Base-by-base conservation (phyloP, 129 eudicot species). In the Tanacetum coccineum region DNA sequence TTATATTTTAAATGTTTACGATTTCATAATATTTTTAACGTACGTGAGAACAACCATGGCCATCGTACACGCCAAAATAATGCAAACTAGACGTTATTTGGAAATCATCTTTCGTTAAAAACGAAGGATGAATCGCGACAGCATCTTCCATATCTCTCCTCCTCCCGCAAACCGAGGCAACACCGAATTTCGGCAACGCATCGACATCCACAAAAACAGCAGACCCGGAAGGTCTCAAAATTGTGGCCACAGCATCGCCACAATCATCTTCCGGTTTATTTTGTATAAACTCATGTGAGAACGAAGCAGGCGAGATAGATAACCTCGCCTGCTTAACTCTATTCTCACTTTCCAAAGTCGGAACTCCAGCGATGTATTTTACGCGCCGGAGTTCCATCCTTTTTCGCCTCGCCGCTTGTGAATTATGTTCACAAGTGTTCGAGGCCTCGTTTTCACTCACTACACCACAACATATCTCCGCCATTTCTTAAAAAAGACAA, bases 61-160 rank as follows among this genome's bases (percentile, higher is more conserved):
- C 97, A 44, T 90, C 97, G 53, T 84, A 90, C 7, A 90, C 97
- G 9, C 79, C 95, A 66, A 73, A 90, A 68, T 75, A 90, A 71
- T 90, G 95, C 53, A 84, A 45, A 14, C 62, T 70, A 17, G 77
- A 28, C 1, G 70, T 63, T 22, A 22, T 22, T 14, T 40, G 72
- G 12, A 57, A 64, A 10, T 66, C 62, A 0, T 72, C 81, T 15
- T 39, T 19, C 48, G 75, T 65, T 66, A 75, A 70, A 61, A 90
- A 77, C 40, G 77, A 78, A 59, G 95, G 95, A 50, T 87, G 87
- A 68, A 87, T 67, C 1, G 97, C 86, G 0, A 90, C 95, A 0
- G 95, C 95, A 15, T 90, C 97, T 57, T 87, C 97, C 97, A 90
- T 90, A n/a, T 87, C 89, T 21, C 95, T 76, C 67, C 97, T 70